Evolutionary conservation across 2,329 filamentous ascomycete genomes (phyloP).

Genomic region (Fusarium brevicatenulatum): DNA sequence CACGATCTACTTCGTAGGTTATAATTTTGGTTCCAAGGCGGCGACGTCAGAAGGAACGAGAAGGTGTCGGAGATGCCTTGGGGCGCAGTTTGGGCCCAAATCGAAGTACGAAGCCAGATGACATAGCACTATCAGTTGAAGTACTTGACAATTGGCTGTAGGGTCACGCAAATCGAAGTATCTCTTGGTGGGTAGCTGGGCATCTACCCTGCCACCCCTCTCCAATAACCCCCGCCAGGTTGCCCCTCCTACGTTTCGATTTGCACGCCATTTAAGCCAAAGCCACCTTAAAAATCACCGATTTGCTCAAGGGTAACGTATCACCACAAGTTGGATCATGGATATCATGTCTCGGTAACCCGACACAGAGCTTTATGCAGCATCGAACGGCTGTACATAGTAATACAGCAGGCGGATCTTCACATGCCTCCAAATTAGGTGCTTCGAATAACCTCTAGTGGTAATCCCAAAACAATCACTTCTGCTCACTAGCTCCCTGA

Average conservation of each 20-base stretch:
- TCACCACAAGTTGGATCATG: constrained; percentile 2
- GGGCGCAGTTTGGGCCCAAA: constrained; percentile 42
- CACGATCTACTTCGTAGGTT: constrained; percentile 18
- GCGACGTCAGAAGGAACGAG: constrained; percentile 39
- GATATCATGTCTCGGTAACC: constrained; percentile 23
- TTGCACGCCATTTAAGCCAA: constrained; percentile 29
- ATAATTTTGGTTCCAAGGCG: constrained; percentile 26
- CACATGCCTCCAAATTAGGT: background rate
- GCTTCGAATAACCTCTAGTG: background rate
- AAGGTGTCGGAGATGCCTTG: constrained; percentile 35
- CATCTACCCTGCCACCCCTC: constrained; percentile 15
- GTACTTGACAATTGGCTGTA: constrained; percentile 11
- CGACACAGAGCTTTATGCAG: constrained; percentile 15
- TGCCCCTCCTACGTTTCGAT: constrained; percentile 43
- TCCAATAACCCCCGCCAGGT: constrained; percentile 39
- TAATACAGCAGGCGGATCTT: constrained; percentile 5
- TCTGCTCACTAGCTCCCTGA: background rate
- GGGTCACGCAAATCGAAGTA: constrained; percentile 8
- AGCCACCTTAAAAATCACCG: constrained; percentile 32
- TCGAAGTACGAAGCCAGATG: constrained; percentile 34
- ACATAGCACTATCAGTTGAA: constrained; percentile 31
- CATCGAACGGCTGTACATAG: constrained; percentile 16
- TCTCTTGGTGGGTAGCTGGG: constrained; percentile 19
- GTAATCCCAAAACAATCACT: background rate
- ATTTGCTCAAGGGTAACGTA: constrained; percentile 28